Evolutionary conservation across 2,329 filamentous ascomycete species (phyloP), one percentile per base, ranked within the genome.

Genomic region (Colletotrichum liriopes): DNA sequence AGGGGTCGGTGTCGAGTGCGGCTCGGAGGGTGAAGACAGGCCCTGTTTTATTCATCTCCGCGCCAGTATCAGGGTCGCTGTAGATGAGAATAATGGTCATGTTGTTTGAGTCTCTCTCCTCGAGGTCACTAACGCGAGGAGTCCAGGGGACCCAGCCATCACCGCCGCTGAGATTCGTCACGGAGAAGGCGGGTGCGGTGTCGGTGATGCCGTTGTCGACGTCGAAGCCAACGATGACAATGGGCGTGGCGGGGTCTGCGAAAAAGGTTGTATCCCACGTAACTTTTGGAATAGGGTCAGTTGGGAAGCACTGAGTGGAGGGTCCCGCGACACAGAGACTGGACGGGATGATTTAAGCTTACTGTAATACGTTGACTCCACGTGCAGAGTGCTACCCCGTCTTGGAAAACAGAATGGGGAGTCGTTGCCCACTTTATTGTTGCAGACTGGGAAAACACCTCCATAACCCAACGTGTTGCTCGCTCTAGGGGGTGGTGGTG

Each of bases 321-420:
- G 7, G 23, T 49, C 35, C 20, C 32, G 20, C 60, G 37, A 29
- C 55, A 64, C 59, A 51, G 29, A 37, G 8, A 43, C 55, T 20
- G 41, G 45, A 45, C 37, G 52, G n/a, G 29, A 26, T 8, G 23
- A 29, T 64, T 49, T 47, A 47, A 71, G 69, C 77, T 67, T 59
- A 82, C 81, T 74, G 67, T 81, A 83, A 65, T 83, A 83, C 0
- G 80, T 79, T 14, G 66, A 67, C 0, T 78, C 80, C 3, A 78
- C 75, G 45, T 76, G 72, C 23, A 83, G 62, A 58, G 77, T 65
- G 55, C 75, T 78, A n/a, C 78, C 79, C 1, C 74, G 47, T 43
- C 71, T 71, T 1, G 82, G 82, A 58, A 76, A 76, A 66, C 82
- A 83, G 58, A 83, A 82, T 0, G 81, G 82, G 16, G 71, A 72